Base-by-base conservation (phyloP, 768 basidiomycete genomes). In the Cyathus striatus region DNA sequence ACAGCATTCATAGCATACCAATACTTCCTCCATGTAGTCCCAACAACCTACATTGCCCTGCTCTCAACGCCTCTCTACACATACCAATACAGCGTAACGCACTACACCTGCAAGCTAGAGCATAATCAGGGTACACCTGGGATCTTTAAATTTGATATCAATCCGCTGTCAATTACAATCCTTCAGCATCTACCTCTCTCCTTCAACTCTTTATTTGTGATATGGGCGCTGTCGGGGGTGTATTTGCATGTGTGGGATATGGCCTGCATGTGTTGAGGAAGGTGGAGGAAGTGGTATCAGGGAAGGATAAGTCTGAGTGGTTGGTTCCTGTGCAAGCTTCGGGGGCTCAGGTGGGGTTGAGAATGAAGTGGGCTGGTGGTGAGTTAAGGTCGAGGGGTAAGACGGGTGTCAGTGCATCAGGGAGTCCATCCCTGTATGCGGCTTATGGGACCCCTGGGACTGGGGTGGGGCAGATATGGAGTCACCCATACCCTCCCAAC, bases 71-170 rank as follows among this genome's bases (percentile, higher is more conserved):
- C 86, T 3, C 62, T 91, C 3, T 59, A 75, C 30, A 92, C 90
- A 2, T 76, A 88, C 56, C 90, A 95, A 61, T 97, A 98, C 66
- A 90, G 89, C 36, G 95, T 97, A 4, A 97, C 91, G 0, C 91
- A 96, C 63, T 95, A 97, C 52, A 81, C 78, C 2, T 80, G 89
- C 23, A 72, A 77, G 14, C 67, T 96, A 2, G 68, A 79, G 16
- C 86, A 90, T 56, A 79, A 88, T 49, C 65, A 70, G 13, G 90
- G 88, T 5, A 84, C 90, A 0, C 95, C 95, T 0, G 94, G 90
- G 12, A 95, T 95, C 73, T 96, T 97, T 84, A 96, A 97, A 64
- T 97, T 91, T 59, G 94, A 99, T 45, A 66, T 97, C 26, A 95
- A 99, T 57, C 92, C 94, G 1, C 76, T 98, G 64, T 72, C 78